These are phyloP conservation scores for Wallacemonas collosoma DNA, from an alignment of 208 protist genomes.

Conservation along the genomic window DNA sequence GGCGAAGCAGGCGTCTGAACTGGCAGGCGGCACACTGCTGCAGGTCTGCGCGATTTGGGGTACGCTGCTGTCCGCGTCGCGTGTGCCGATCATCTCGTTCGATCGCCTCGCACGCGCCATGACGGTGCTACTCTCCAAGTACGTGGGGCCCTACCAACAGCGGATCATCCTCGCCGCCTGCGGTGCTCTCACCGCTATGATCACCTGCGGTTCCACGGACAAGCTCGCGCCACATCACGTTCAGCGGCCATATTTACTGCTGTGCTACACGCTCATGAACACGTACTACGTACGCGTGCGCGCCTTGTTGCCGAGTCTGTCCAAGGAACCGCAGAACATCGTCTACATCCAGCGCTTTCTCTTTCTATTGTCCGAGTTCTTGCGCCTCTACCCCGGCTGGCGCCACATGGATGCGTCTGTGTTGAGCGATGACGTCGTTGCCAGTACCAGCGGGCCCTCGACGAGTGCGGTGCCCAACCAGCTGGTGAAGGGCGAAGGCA, in stretches of 20 bases:
- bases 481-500: slow-evolving; percentile 56
- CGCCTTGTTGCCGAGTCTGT: slow-evolving; percentile 47
- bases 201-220: slow-evolving; percentile 61
- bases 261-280: slow-evolving; percentile 89
- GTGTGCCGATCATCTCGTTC: slow-evolving; percentile 56
- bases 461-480: slow-evolving; percentile 38
- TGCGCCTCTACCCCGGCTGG: slow-evolving; percentile 85
- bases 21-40: slow-evolving; percentile 45
- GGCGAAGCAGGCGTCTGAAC: slow-evolving; percentile 18
- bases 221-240: slow-evolving; percentile 36
- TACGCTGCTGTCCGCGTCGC: slow-evolving; percentile 44
- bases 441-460: slow-evolving; percentile 5
- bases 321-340: slow-evolving; percentile 45
- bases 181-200: slow-evolving; percentile 63
- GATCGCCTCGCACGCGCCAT: slow-evolving; percentile 51
- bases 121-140: slow-evolving; percentile 69
- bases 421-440: slow-evolving; percentile 29
- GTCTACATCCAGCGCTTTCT: slow-evolving; percentile 84
- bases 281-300: slow-evolving; percentile 74
- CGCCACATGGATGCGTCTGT: slow-evolving; percentile 30
- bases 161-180: slow-evolving; percentile 74
- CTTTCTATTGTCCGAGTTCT: slow-evolving; percentile 88
- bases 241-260: slow-evolving; percentile 64
- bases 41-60: slow-evolving; percentile 57
- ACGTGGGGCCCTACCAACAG: slow-evolving; percentile 83